These are phyloP conservation scores for Hypoxylon rubiginosum DNA, from an alignment of 2,329 filamentous ascomycete genomes.

Conservation along the genomic window DNA sequence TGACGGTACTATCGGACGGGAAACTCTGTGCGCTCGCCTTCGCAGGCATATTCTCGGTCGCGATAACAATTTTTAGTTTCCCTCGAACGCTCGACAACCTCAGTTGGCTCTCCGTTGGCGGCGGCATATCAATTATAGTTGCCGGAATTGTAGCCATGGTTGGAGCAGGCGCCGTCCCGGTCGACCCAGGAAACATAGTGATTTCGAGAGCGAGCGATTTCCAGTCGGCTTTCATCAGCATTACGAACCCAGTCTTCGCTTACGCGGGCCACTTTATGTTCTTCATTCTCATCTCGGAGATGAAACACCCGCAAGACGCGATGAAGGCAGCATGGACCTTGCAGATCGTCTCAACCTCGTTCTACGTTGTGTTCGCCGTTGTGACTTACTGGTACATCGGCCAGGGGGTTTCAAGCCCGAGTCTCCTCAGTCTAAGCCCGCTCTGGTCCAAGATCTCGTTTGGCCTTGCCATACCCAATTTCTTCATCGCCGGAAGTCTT, in stretches of 20 bases:
- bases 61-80: constrained; percentile 61
- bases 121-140: constrained; percentile 61
- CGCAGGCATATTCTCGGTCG: constrained; percentile 64
- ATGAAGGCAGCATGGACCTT: constrained; percentile 66
- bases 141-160: constrained; percentile 66
- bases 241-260: constrained; percentile 67
- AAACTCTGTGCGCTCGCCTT: constrained; percentile 64
- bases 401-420: constrained; percentile 59
- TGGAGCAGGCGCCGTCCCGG: constrained; percentile 60
- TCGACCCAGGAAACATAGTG: constrained; percentile 54
- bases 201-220: constrained; percentile 56
- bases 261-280: constrained; percentile 68
- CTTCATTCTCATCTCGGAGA: constrained; percentile 67
- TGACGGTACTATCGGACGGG: constrained; percentile 60
- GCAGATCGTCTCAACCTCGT: constrained; percentile 63
- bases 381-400: constrained; percentile 66
- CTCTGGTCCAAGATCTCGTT: constrained; percentile 65
- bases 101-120: constrained; percentile 60
- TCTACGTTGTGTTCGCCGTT: constrained; percentile 65
- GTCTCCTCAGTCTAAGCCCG: constrained; percentile 60
- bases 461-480: constrained; percentile 64
- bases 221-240: constrained; percentile 59
- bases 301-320: constrained; percentile 63
- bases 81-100: constrained; percentile 65
- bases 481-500: constrained; percentile 63